phyloP scores from a whole-genome alignment of 352 stramenopile species.

The Nothophytophthora sp. region DNA sequence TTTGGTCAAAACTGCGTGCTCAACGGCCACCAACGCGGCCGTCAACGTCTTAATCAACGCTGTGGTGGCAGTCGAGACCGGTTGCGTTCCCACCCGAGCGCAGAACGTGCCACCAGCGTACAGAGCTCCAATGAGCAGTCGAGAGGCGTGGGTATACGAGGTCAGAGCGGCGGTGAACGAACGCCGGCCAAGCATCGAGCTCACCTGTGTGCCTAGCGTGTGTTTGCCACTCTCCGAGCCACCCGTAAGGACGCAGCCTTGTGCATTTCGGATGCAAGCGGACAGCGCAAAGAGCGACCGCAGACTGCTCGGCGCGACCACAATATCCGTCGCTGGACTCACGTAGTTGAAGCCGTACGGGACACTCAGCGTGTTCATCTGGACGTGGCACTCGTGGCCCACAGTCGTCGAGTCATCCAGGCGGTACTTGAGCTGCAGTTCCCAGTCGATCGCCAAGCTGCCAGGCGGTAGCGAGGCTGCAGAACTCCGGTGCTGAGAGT shows the following conservation, averaged over 20 bases:
- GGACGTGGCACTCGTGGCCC: conserved; percentile 62
- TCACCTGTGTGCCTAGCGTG: conserved; percentile 39
- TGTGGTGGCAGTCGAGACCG: not conserved
- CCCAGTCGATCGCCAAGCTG: conserved; percentile 35
- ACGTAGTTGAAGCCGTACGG: conserved; percentile 73
- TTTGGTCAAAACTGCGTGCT: conserved; percentile 39
- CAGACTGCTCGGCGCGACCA: conserved; percentile 49
- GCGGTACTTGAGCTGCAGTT: conserved; percentile 62
- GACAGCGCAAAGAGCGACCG: conserved; percentile 58
- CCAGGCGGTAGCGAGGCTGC: not conserved
- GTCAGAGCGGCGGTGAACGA: conserved; percentile 31
- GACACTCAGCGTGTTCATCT: conserved; percentile 47
- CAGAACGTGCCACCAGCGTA: conserved; percentile 43
- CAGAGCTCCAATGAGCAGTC: conserved; percentile 45
- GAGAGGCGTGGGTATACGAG: conserved; percentile 30
- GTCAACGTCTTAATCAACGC: conserved; percentile 29
- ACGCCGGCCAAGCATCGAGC: conserved; percentile 42
- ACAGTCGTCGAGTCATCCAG: conserved; percentile 63
- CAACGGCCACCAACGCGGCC: conserved; percentile 23
- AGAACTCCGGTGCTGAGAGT: conserved; percentile 3
- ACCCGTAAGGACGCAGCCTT: conserved; percentile 30
- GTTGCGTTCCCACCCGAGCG: conserved; percentile 10
- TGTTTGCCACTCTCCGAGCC: conserved; percentile 30
- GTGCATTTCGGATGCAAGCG: conserved; percentile 37
- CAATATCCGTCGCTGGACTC: conserved; percentile 19